Conservation (phyloP, 345 rosid genomes). For the Excoecaria agallocha region DNA sequence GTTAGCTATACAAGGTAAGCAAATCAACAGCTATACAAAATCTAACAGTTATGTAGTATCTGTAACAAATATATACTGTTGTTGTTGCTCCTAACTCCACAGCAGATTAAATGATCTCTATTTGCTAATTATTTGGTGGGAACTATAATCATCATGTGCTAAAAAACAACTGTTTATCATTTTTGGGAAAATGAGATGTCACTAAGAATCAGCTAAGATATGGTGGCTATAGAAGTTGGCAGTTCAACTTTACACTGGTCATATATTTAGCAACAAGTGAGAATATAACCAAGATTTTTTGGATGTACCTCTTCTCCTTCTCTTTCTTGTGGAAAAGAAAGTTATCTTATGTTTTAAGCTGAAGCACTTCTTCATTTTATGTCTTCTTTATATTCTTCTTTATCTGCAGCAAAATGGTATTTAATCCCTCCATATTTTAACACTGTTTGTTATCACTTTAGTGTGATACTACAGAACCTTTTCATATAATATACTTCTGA, state of each 20-base stretch:
- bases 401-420: neutral
- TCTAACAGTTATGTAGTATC: too few relatives aligned
- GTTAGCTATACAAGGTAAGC: too few relatives aligned
- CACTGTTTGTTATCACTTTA: neutral
- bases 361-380: too few relatives aligned
- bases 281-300: too few relatives aligned
- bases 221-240: too few relatives aligned
- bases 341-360: too few relatives aligned
- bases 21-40: too few relatives aligned
- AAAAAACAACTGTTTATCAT: neutral
- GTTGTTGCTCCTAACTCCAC: too few relatives aligned
- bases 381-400: neutral
- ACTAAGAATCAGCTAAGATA: too few relatives aligned
- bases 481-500: neutral
- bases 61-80: too few relatives aligned
- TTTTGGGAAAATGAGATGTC: neutral
- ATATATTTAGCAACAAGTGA: too few relatives aligned
- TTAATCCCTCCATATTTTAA: neutral
- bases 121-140: neutral
- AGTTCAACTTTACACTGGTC: too few relatives aligned
- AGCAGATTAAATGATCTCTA: neutral
- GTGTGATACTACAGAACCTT: neutral
- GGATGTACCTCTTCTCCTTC: neutral
- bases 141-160: neutral
- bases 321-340: neutral